Conservation (phyloP, 192 early-diverging fungal species). For the Mortierella claussenii region DNA sequence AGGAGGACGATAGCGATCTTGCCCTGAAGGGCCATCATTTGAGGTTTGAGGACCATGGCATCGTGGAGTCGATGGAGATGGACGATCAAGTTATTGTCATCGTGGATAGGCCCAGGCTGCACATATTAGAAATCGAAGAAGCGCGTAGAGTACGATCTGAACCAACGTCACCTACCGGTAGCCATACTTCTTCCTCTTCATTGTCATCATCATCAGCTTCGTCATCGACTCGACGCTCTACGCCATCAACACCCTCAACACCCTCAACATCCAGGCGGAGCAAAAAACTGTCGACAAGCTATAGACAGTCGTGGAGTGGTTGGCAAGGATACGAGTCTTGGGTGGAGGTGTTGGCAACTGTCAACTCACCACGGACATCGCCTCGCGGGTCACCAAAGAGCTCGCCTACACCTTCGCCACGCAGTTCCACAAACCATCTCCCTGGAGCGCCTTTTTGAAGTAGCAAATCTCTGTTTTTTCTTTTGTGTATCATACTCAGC, state of each 20-base stretch:
- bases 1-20: too few species aligned
- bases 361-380: slow-evolving; percentile 31
- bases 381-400: slow-evolving; percentile 29
- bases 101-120: too few species aligned
- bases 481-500: too few species aligned
- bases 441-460: slow-evolving; percentile 7
- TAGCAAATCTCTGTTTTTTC: too few species aligned
- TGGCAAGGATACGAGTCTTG: slow-evolving; percentile 54
- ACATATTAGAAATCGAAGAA: slow-evolving; percentile 26
- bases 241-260: not conserved
- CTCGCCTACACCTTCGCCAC: slow-evolving; percentile 26
- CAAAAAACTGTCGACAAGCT: slow-evolving; percentile 5
- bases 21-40: too few species aligned
- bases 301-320: slow-evolving; percentile 40
- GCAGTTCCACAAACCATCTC: slow-evolving; percentile 9
- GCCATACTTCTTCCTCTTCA: slow-evolving; percentile 13
- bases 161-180: slow-evolving; percentile 29
- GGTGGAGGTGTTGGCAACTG: slow-evolving; percentile 35
- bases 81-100: too few species aligned
- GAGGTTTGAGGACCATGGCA: too few species aligned
- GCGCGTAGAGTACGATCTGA: slow-evolving; percentile 5
- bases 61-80: too few species aligned
- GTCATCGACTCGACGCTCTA: not conserved
- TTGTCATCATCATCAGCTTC: not conserved
- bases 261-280: slow-evolving; percentile 6